A percentile compares a stretch with the other conserved stretches of the same genome.
These are phyloP conservation scores for Phaeotremella skinneri DNA, from an alignment of 768 basidiomycete genomes.

Conservation along the genomic window DNA sequence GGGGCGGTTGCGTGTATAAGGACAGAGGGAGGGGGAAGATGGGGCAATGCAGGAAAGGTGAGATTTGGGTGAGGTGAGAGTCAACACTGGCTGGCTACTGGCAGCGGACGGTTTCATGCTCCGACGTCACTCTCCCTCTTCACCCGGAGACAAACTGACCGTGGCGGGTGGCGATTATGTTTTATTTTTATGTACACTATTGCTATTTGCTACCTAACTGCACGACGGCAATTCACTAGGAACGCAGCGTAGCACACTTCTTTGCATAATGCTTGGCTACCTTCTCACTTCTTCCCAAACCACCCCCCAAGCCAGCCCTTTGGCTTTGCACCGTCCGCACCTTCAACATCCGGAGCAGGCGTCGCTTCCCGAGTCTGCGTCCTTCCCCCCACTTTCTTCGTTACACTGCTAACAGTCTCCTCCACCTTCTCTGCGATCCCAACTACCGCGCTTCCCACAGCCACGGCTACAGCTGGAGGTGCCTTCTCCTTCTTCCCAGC, in stretches of 20 bases:
- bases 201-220: too few species aligned
- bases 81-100: too few species aligned
- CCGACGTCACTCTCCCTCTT: too few species aligned
- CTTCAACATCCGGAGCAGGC: slow-evolving; percentile 61
- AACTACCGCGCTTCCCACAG: slow-evolving; percentile 5
- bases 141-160: too few species aligned
- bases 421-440: slow-evolving; percentile 14
- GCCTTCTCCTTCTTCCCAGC: slow-evolving; percentile 61
- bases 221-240: too few species aligned
- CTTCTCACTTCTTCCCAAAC: slow-evolving; percentile 27
- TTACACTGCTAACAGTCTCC: slow-evolving; percentile 11
- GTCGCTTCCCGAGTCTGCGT: slow-evolving; percentile 73
- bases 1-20: too few species aligned
- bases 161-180: too few species aligned
- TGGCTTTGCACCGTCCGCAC: slow-evolving; percentile 19
- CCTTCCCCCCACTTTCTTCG: slow-evolving; percentile 10
- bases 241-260: neutral
- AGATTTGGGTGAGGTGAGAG: too few species aligned
- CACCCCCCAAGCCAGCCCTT: slow-evolving; percentile 48
- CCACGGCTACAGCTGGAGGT: slow-evolving; percentile 31
- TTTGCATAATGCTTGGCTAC: neutral
- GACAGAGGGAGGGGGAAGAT: too few species aligned
- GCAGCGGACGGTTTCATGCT: too few species aligned
- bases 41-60: too few species aligned
- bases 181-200: too few species aligned